Conservation (phyloP, 345 rosid genomes). For the Diplotaxis tenuifolia region DNA sequence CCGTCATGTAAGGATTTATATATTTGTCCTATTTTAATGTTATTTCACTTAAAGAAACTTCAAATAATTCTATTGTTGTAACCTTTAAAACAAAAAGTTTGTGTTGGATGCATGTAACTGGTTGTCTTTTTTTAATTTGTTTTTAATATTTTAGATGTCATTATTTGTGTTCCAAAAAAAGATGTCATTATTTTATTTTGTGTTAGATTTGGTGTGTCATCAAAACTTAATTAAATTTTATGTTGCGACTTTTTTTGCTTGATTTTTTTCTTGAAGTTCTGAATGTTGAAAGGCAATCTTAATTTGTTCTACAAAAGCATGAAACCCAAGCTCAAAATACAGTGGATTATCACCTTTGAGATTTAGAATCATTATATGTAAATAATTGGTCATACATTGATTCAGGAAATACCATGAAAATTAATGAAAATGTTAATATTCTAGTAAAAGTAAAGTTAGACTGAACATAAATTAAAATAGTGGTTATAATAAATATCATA, state of each 20-base stretch:
- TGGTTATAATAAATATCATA: no score
- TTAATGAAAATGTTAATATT: background rate
- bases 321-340: background rate
- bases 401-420: background rate
- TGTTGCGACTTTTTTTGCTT: background rate
- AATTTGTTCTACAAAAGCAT: background rate
- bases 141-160: slow-evolving; percentile 3
- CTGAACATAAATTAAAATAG: background rate
- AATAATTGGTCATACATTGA: background rate
- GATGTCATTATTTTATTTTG: slow-evolving; percentile 6
- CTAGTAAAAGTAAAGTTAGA: background rate
- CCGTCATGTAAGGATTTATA: slow-evolving; percentile 45
- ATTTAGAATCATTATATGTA: background rate
- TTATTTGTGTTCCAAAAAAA: no score
- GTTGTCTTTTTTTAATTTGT: slow-evolving; percentile 10
- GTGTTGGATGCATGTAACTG: slow-evolving; percentile 17
- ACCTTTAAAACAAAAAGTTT: background rate
- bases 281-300: background rate
- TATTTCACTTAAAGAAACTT: slow-evolving; percentile 7
- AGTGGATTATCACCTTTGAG: background rate
- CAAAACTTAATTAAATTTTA: background rate
- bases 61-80: background rate
- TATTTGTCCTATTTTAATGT: background rate
- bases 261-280: background rate
- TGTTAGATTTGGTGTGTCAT: slow-evolving; percentile 1